Evolutionary conservation across 352 stramenopile genomes (phyloP).

Genomic region (Phytophthora lateralis): DNA sequence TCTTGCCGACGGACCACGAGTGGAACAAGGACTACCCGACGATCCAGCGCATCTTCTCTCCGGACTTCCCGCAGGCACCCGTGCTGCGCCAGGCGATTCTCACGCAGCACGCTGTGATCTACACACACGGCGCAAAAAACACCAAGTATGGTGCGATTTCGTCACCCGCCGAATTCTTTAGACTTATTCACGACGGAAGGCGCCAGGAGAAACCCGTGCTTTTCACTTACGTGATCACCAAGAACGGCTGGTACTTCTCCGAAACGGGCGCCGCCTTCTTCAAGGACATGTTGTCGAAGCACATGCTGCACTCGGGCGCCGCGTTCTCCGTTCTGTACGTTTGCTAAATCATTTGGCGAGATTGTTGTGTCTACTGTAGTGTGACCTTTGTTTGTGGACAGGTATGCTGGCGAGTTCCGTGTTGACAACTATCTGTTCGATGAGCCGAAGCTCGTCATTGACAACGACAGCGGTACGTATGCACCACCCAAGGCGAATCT

Average conservation of each 20-base stretch:
- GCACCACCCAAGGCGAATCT: slow-evolving; percentile 39
- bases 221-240: slow-evolving; percentile 49
- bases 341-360: neutral
- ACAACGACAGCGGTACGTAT: slow-evolving; percentile 53
- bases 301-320: slow-evolving; percentile 48
- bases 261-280: slow-evolving; percentile 48
- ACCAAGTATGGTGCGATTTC: slow-evolving; percentile 34
- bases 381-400: slow-evolving; percentile 14
- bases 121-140: slow-evolving; percentile 43
- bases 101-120: slow-evolving; percentile 43
- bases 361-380: neutral
- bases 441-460: slow-evolving; percentile 41
- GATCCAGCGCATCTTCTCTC: slow-evolving; percentile 47
- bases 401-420: slow-evolving; percentile 44
- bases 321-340: slow-evolving; percentile 43
- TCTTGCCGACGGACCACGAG: slow-evolving; percentile 39
- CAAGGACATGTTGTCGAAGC: slow-evolving; percentile 55
- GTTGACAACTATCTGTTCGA: slow-evolving; percentile 35
- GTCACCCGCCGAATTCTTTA: slow-evolving; percentile 42
- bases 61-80: slow-evolving; percentile 32
- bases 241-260: slow-evolving; percentile 51
- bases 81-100: slow-evolving; percentile 46
- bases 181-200: slow-evolving; percentile 39
- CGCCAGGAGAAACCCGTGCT: slow-evolving; percentile 41
- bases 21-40: slow-evolving; percentile 50